A percentile compares a stretch with the other conserved stretches of the same genome.
Evolutionary conservation across 345 rosid genomes (phyloP).

Genomic region (Euclidium syriacum): DNA sequence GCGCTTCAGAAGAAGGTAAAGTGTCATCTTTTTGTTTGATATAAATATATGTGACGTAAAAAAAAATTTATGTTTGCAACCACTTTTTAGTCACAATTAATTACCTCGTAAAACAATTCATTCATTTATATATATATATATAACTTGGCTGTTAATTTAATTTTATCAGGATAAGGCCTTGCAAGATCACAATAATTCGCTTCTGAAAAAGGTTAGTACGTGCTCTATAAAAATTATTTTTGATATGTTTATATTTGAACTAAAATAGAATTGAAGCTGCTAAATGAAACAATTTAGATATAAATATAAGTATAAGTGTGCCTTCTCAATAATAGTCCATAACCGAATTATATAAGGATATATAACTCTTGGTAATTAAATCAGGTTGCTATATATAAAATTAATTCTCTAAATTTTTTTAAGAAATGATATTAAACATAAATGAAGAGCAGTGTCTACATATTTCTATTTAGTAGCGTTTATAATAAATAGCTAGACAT

Average conservation of each 20-base stretch:
- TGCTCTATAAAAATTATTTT: background rate
- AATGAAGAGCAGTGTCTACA: background rate
- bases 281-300: background rate
- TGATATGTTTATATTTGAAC: background rate
- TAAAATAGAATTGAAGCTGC: background rate
- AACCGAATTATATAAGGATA: background rate
- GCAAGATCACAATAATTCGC: conserved; percentile 63
- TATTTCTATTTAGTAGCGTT: background rate
- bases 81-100: background rate
- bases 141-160: background rate
- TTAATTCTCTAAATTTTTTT: background rate
- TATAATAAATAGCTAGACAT: background rate
- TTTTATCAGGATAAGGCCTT: conserved; percentile 56
- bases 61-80: background rate
- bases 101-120: background rate
- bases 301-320: too few species aligned
- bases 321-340: background rate
- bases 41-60: too few species aligned
- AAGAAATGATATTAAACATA: background rate
- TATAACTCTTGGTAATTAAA: background rate
- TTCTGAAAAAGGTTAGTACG: conserved; percentile 61
- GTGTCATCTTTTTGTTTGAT: too few species aligned
- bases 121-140: background rate
- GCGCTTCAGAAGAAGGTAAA: conserved; percentile 84
- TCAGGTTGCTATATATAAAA: background rate